Evolutionary conservation across 179 eudicot genomes (phyloP).

Genomic region (Spinacia oleracea): DNA sequence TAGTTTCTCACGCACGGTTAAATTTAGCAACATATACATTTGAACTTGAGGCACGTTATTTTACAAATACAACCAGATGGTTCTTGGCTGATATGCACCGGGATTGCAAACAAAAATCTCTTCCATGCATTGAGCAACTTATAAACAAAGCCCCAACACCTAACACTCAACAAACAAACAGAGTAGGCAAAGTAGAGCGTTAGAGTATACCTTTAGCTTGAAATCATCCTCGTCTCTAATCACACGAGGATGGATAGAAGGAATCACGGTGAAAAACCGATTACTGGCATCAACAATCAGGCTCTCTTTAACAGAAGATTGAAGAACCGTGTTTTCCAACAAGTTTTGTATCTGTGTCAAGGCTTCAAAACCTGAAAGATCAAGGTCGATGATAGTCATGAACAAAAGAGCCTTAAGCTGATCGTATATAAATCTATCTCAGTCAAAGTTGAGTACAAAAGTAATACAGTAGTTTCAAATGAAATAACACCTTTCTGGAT

Average conservation of each 20-base stretch:
- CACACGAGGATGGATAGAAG: slow-evolving; percentile 91
- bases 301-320: slow-evolving; percentile 64
- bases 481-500: slow-evolving; percentile 71
- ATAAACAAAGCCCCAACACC: neutral
- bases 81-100: neutral
- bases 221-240: slow-evolving; percentile 92
- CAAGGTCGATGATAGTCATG: slow-evolving; percentile 6
- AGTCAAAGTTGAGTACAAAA: neutral
- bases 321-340: slow-evolving; percentile 43
- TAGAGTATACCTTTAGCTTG: slow-evolving; percentile 70
- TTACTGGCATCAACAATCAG: slow-evolving; percentile 95
- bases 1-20: neutral
- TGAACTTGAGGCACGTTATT: neutral
- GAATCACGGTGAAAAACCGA: slow-evolving; percentile 91
- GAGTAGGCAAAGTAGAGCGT: neutral
- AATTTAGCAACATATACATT: neutral
- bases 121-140: neutral
- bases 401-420: slow-evolving; percentile 10
- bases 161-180: neutral
- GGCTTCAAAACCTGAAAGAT: slow-evolving; percentile 83
- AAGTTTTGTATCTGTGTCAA: slow-evolving; percentile 88
- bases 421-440: neutral
- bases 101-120: neutral
- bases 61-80: neutral
- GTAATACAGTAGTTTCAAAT: neutral